phyloP scores from a whole-genome alignment of 768 basidiomycete genomes.

The Suillus tomentosus region DNA sequence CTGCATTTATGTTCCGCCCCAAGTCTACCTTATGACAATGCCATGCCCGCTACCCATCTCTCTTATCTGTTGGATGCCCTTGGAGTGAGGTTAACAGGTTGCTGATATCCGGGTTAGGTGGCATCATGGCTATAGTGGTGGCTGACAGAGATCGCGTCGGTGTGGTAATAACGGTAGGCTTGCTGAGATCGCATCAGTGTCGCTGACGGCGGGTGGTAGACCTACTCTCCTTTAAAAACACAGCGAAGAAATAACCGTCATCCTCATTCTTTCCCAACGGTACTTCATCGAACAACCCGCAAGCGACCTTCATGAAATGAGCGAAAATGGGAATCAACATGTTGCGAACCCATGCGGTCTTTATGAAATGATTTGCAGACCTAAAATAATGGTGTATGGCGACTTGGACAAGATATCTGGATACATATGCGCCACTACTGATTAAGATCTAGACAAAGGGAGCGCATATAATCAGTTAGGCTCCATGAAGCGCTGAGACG shows the following conservation, averaged over 20 bases:
- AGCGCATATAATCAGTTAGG: constrained; percentile 29
- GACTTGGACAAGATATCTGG: constrained; percentile 76
- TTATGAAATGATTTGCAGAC: constrained; percentile 71
- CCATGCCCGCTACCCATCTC: neutral
- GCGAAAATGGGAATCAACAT: constrained; percentile 61
- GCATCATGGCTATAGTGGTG: too few relatives aligned
- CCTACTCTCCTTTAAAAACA: constrained; percentile 71
- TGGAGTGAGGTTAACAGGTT: too few relatives aligned
- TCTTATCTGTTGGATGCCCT: too few relatives aligned
- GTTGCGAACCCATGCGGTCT: constrained; percentile 71
- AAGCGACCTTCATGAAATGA: constrained; percentile 63
- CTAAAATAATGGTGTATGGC: constrained; percentile 81
- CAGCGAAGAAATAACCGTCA: constrained; percentile 65
- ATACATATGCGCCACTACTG: constrained; percentile 74
- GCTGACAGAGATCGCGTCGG: too few relatives aligned
- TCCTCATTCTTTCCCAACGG: constrained; percentile 74
- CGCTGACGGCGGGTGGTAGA: too few relatives aligned
- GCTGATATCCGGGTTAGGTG: too few relatives aligned
- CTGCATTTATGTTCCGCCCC: neutral
- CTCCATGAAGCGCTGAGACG: constrained; percentile 16
- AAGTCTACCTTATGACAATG: neutral
- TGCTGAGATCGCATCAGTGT: too few relatives aligned
- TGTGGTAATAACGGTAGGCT: too few relatives aligned
- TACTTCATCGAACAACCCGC: constrained; percentile 62
- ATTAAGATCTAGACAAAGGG: constrained; percentile 58